A percentile compares a stretch with the other conserved stretches of the same genome.
Conservation (phyloP, 331 rosid species). For the Malus hybrid region DNA sequence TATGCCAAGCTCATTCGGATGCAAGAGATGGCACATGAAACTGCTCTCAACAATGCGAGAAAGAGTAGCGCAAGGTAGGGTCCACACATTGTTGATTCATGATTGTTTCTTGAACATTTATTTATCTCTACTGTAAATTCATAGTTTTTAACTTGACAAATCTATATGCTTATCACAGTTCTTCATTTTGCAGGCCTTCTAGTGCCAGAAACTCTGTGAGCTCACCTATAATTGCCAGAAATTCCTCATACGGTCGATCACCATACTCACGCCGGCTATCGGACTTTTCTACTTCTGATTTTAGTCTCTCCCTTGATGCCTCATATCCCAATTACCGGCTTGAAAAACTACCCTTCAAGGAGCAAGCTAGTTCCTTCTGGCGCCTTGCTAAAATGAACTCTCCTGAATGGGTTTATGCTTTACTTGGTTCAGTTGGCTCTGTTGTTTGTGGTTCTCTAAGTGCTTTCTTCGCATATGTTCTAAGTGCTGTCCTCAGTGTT, state of each 20-base stretch:
- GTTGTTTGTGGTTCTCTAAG: slow-evolving; percentile 91
- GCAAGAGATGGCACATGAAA: slow-evolving; percentile 95
- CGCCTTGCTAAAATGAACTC: slow-evolving; percentile 98
- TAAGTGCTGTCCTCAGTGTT: slow-evolving; percentile 91
- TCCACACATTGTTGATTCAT: background rate
- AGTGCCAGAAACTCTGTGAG: slow-evolving; percentile 99
- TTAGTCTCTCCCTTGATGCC: slow-evolving; percentile 79
- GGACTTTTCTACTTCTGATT: slow-evolving; percentile 95
- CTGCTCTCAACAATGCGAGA: slow-evolving; percentile 85
- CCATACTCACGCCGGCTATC: slow-evolving; percentile 97
- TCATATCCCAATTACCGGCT: slow-evolving; percentile 66
- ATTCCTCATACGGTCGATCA: slow-evolving; percentile 96
- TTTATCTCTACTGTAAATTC: background rate
- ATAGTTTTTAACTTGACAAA: background rate
- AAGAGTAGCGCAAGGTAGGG: slow-evolving; percentile 94
- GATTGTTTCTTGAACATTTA: background rate
- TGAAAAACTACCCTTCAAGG: slow-evolving; percentile 90
- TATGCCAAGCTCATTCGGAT: slow-evolving; percentile 88
- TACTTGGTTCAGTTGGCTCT: slow-evolving; percentile 85
- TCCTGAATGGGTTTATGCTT: slow-evolving; percentile 91
- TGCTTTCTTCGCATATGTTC: slow-evolving; percentile 96
- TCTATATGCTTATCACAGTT: background rate
- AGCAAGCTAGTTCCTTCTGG: slow-evolving; percentile 99
- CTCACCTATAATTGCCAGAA: slow-evolving; percentile 93
- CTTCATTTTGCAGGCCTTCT: slow-evolving; percentile 70